phyloP scores from a whole-genome alignment of 2,329 filamentous ascomycete species.

The Exophiala viscosa region DNA sequence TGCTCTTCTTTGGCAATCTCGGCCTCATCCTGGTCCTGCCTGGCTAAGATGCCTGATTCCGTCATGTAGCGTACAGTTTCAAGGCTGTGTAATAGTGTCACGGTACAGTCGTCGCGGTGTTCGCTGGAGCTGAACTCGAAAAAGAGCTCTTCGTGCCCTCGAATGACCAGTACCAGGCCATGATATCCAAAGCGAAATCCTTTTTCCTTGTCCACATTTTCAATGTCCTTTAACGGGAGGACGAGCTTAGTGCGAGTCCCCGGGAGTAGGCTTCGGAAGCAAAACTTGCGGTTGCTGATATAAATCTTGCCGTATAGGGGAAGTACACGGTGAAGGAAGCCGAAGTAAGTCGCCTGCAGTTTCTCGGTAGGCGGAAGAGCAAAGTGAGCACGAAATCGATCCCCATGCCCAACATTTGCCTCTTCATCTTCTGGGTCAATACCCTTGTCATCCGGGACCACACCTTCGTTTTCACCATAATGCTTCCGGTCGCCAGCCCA shows the following conservation, averaged over 20 bases:
- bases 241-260: constrained; percentile 91
- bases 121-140: constrained; percentile 83
- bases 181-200: constrained; percentile 90
- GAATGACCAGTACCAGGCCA: constrained; percentile 86
- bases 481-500: constrained; percentile 88
- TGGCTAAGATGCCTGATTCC: constrained; percentile 64
- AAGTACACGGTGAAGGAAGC: constrained; percentile 82
- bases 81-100: constrained; percentile 73
- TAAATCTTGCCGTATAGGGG: constrained; percentile 97
- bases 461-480: constrained; percentile 70
- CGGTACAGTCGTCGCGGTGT: constrained; percentile 79
- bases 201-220: constrained; percentile 91
- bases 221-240: constrained; percentile 82
- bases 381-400: constrained; percentile 84
- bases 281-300: constrained; percentile 80
- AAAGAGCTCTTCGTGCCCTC: constrained; percentile 91
- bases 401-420: constrained; percentile 51
- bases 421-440: constrained; percentile 56
- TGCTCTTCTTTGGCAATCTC: constrained; percentile 76
- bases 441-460: constrained; percentile 62
- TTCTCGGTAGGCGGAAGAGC: constrained; percentile 79
- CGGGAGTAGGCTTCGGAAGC: constrained; percentile 85
- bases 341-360: constrained; percentile 85
- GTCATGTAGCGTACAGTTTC: constrained; percentile 68
- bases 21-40: constrained; percentile 66